A percentile compares a stretch with the other conserved stretches of the same genome.
phyloP scores from a whole-genome alignment of 225 moss, liverwort and hornwort genomes.

The Asterella californica region DNA sequence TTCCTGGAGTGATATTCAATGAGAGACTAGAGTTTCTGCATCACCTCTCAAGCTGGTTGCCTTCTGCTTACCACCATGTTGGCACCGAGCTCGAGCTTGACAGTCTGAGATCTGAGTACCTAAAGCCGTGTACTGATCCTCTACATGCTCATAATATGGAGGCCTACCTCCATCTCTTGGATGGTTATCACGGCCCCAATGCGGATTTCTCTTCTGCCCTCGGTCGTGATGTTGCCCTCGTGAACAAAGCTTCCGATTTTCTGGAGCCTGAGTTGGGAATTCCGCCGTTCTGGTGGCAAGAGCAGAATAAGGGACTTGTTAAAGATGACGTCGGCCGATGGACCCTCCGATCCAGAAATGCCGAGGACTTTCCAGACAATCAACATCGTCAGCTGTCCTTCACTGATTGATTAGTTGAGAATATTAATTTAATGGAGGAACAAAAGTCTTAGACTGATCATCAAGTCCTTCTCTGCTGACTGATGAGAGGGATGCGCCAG shows the following conservation, averaged over 20 bases:
- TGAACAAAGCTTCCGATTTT: conserved; percentile 58
- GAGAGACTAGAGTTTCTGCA: conserved; percentile 31
- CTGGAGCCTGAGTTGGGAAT: conserved; percentile 37
- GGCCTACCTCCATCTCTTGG: conserved; percentile 64
- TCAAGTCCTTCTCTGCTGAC: too few relatives aligned
- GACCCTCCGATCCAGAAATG: conserved; percentile 24
- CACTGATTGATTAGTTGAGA: background rate
- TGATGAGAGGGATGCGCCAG: too few relatives aligned
- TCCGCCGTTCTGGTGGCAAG: conserved; percentile 71
- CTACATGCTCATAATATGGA: conserved; percentile 56
- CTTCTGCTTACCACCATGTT: conserved; percentile 60
- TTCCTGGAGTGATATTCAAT: conserved; percentile 50
- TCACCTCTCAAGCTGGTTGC: conserved; percentile 36
- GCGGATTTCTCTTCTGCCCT: conserved; percentile 40
- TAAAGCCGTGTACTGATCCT: conserved; percentile 29
- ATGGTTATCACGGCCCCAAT: conserved; percentile 37
- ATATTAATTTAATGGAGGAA: too few relatives aligned
- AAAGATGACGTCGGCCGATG: conserved; percentile 32
- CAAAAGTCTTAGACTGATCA: too few relatives aligned
- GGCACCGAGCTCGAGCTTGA: conserved; percentile 47
- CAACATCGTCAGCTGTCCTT: background rate
- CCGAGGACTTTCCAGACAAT: conserved; percentile 47
- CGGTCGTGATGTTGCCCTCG: conserved; percentile 48
- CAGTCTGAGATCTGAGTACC: conserved; percentile 45
- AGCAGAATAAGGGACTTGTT: conserved; percentile 54